A percentile compares a stretch with the other conserved stretches of the same genome.
phyloP scores from a whole-genome alignment of 495 filamentous ascomycete species.

The Neurospora sp. region DNA sequence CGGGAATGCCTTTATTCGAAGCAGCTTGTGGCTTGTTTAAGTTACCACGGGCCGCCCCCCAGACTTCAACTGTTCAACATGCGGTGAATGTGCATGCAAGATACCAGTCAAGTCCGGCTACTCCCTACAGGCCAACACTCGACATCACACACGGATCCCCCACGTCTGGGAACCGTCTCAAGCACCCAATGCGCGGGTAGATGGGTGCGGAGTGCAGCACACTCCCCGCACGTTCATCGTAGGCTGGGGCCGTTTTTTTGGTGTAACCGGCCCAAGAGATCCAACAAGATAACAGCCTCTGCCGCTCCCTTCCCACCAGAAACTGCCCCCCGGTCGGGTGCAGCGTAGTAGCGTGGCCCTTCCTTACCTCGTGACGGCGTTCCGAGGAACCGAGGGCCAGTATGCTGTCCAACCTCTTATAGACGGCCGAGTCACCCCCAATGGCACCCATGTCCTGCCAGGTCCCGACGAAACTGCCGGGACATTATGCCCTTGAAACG shows the following conservation, averaged over 20 bases:
- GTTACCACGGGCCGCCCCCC: background rate
- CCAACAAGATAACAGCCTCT: background rate
- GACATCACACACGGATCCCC: background rate
- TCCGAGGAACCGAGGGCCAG: background rate
- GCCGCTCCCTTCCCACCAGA: background rate
- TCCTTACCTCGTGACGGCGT: background rate
- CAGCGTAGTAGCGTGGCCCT: background rate
- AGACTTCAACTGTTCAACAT: background rate
- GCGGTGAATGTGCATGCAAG: background rate
- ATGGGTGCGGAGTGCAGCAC: background rate
- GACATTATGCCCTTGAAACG: background rate
- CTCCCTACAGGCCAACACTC: background rate
- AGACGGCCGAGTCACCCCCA: background rate
- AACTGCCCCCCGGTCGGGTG: background rate
- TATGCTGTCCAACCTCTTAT: background rate
- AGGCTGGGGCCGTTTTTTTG: background rate
- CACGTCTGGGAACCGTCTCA: background rate
- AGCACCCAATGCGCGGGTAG: background rate
- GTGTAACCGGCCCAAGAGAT: background rate
- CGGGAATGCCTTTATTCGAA: background rate
- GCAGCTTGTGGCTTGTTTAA: background rate
- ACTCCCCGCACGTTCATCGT: background rate
- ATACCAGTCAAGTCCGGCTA: background rate
- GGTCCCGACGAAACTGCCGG: background rate
- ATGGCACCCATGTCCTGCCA: background rate